Conservation (phyloP, 305 asterid species). For the Solanum hybrid region DNA sequence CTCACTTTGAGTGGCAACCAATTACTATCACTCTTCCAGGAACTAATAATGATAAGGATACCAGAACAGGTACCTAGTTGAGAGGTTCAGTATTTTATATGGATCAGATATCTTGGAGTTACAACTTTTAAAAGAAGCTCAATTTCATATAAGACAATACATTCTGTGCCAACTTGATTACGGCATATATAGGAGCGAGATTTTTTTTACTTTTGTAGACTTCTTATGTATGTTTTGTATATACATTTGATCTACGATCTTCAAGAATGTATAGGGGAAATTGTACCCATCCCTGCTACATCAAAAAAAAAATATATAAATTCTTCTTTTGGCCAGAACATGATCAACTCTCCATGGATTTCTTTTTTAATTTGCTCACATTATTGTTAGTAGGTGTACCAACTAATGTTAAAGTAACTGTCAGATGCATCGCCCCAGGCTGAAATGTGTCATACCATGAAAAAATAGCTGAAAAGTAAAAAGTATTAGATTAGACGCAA, state of each 20-base stretch:
- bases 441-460: neutral
- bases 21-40: neutral
- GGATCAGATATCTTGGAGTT: neutral
- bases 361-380: neutral
- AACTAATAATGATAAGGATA: slow-evolving; percentile 1
- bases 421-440: neutral
- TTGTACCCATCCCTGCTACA: neutral
- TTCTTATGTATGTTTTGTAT: neutral
- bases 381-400: neutral
- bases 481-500: neutral
- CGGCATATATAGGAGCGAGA: neutral
- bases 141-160: neutral
- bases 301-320: neutral
- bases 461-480: neutral
- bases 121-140: neutral
- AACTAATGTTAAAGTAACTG: neutral
- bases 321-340: neutral
- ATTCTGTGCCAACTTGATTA: neutral
- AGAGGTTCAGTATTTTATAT: neutral
- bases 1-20: slow-evolving; percentile 14
- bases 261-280: neutral
- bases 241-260: neutral
- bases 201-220: neutral
- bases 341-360: neutral
- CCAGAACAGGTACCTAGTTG: neutral